These are phyloP conservation scores for Botrytis sinoallii DNA, from an alignment of 2,329 filamentous ascomycete genomes.

Conservation along the genomic window DNA sequence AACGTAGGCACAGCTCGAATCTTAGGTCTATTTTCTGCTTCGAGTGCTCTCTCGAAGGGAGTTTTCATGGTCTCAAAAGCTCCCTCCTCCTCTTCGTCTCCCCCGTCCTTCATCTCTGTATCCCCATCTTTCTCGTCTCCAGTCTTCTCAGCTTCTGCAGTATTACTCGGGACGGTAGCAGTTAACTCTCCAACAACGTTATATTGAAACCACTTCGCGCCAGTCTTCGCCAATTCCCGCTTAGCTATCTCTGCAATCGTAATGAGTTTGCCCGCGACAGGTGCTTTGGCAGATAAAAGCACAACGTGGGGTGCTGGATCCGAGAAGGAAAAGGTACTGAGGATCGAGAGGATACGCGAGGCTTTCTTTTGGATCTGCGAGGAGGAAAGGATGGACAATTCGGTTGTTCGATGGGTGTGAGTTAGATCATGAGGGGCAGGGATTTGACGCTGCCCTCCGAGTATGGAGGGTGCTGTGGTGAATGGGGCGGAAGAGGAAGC, in stretches of 20 bases:
- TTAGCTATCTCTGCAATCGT: constrained; percentile 66
- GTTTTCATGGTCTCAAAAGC: constrained; percentile 57
- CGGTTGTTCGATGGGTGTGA: constrained; percentile 48
- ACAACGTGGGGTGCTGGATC: constrained; percentile 40
- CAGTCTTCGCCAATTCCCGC: constrained; percentile 49
- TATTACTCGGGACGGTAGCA: constrained; percentile 13
- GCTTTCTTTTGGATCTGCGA: constrained; percentile 50
- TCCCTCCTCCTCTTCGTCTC: constrained; percentile 29
- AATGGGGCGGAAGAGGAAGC: not conserved
- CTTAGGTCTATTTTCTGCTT: constrained; percentile 44
- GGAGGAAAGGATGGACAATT: constrained; percentile 56
- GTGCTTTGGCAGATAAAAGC: constrained; percentile 40
- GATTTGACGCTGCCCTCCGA: not conserved
- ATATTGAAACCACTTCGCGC: constrained; percentile 44
- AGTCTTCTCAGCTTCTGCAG: constrained; percentile 43
- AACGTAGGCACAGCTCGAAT: constrained; percentile 51
- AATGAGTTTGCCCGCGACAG: constrained; percentile 59
- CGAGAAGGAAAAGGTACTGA: constrained; percentile 29
- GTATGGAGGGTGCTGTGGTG: not conserved
- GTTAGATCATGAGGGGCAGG: constrained; percentile 23
- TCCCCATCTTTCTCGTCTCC: constrained; percentile 35
- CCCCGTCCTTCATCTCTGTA: constrained; percentile 14
- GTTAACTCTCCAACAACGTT: constrained; percentile 31
- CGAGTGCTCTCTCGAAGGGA: constrained; percentile 53
- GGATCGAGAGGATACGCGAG: constrained; percentile 30